phyloP scores from a whole-genome alignment of 2,329 filamentous ascomycete species.

The Colletotrichum phormii region DNA sequence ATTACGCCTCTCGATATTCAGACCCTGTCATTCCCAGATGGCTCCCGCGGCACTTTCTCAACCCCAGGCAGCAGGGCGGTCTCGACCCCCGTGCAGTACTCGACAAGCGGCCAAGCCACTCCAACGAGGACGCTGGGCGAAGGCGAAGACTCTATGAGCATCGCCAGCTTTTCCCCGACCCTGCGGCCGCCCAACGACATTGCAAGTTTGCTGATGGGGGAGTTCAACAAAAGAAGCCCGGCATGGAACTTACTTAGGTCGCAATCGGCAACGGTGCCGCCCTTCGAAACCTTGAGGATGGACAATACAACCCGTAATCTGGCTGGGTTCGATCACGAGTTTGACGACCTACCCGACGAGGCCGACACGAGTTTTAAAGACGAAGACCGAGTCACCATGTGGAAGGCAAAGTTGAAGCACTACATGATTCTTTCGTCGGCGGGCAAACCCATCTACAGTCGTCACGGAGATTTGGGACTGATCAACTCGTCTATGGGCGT shows the following conservation, averaged over 20 bases:
- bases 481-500: constrained; percentile 96
- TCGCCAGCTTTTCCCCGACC: constrained; percentile 75
- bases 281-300: constrained; percentile 67
- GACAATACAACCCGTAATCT: constrained; percentile 64
- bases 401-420: constrained; percentile 95
- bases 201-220: constrained; percentile 83
- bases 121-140: constrained; percentile 57
- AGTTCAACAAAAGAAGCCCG: constrained; percentile 72
- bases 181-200: constrained; percentile 75
- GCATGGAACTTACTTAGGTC: constrained; percentile 76
- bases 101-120: constrained; percentile 54
- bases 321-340: constrained; percentile 79
- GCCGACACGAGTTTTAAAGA: constrained; percentile 55
- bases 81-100: constrained; percentile 47
- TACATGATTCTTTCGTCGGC: constrained; percentile 96
- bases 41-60: constrained; percentile 73
- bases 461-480: constrained; percentile 89
- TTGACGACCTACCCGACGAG: constrained; percentile 77
- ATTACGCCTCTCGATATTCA: constrained; percentile 85
- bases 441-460: constrained; percentile 96
- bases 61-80: constrained; percentile 49
- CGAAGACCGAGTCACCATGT: constrained; percentile 74
- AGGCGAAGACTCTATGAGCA: constrained; percentile 72
- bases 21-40: constrained; percentile 79
- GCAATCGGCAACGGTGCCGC: constrained; percentile 69